These are phyloP conservation scores for Hypoxylon rubiginosum DNA, from an alignment of 2,329 filamentous ascomycete genomes.

Conservation along the genomic window DNA sequence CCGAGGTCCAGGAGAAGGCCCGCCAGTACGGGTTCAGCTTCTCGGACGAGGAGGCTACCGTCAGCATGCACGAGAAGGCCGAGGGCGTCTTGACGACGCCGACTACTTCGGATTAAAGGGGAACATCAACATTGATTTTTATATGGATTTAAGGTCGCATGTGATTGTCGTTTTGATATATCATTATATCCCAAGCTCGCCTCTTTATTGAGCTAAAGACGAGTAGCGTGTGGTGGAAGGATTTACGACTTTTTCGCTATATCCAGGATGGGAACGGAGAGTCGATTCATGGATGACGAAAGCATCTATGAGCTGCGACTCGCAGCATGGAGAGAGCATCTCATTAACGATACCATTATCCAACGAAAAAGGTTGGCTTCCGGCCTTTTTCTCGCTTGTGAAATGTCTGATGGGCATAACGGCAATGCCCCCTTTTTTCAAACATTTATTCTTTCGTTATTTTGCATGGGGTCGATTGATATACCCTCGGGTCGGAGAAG, in stretches of 20 bases:
- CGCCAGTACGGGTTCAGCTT: constrained; percentile 49
- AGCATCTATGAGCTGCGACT: too few relatives aligned
- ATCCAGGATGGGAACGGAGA: constrained; percentile 4
- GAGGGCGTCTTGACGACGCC: constrained; percentile 26
- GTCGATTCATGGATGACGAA: constrained; percentile 3
- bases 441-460: constrained; percentile 24
- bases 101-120: constrained; percentile 34
- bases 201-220: constrained; percentile 10
- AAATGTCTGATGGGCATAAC: constrained; percentile 8
- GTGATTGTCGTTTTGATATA: constrained; percentile 15
- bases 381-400: constrained; percentile 11
- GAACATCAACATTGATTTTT: background rate
- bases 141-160: too few relatives aligned
- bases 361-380: background rate
- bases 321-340: too few relatives aligned
- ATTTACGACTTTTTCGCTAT: background rate
- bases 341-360: background rate
- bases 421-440: constrained; percentile 10
- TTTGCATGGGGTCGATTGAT: constrained; percentile 29
- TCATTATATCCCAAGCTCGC: constrained; percentile 11
- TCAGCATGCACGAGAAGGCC: constrained; percentile 40
- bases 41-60: constrained; percentile 44
- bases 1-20: constrained; percentile 66
- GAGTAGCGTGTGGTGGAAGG: constrained; percentile 8
- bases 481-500: constrained; percentile 33